Base-by-base conservation (phyloP, 1,284 basidiomycete genomes). In the Malassezia sp. region DNA sequence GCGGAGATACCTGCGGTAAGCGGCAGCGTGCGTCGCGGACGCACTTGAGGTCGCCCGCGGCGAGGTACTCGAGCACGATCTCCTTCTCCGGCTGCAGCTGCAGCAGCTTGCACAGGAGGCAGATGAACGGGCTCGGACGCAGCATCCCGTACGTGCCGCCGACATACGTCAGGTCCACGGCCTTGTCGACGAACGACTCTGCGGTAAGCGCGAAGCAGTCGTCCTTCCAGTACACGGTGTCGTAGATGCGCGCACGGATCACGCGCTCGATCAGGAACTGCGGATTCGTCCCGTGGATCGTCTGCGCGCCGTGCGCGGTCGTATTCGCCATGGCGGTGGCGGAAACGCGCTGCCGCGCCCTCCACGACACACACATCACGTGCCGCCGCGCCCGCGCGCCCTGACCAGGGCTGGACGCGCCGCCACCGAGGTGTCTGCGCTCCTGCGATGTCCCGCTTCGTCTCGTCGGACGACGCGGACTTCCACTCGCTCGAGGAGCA, bases 81-180 rank as follows among this genome's bases (percentile, higher is more conserved):
- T 91, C 87, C 68, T 88, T 88, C 72, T 96, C 86, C 1, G 93
- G 93, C 67, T 97, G 91, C 37, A 99, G 82, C 73, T 97, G 93
- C 22, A 99, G 75, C 44, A 99, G 76, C 71, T 97, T 97, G 57
- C 95, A 76, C 22, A 90, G 78, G 20, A 99, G 76, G 67, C 85
- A 91, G 85, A 93, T 21, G 89, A 67, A 70, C 26, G 59, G 54
- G 2, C 56, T 63, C 0, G 63, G 61, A 1, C 56, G 49, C 31
- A 59, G 54, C 10, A 60, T 40, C 12, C 61, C 63, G 24, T 55
- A 57, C 9, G 59, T 88, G 12, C 93, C 93, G 6, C 93, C 93
- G 46, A 97, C 82, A 58, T 76, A 80, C 33, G 79, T 79, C 15
- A 91, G 72, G 49, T 82, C 81, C 46, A 89, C 81, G 3, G 90